A percentile compares a stretch with the other conserved stretches of the same genome.
Evolutionary conservation across 2,329 filamentous ascomycete genomes (phyloP).

Genomic region (Byssothecium circinans): DNA sequence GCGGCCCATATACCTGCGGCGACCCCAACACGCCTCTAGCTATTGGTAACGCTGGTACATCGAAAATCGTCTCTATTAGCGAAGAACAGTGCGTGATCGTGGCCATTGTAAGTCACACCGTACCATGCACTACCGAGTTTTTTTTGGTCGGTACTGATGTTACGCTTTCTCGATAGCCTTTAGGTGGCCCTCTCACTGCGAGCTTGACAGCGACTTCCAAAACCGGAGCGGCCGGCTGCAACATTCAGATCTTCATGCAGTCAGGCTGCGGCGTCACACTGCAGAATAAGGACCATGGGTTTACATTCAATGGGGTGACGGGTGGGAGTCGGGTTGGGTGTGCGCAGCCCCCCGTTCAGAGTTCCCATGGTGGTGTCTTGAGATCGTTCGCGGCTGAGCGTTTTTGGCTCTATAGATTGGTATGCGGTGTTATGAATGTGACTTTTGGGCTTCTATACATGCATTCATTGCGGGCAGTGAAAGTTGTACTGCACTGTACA

Average conservation of each 20-base stretch:
- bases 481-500: too few species aligned
- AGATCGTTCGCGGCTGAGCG: neutral
- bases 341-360: neutral
- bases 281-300: slow-evolving; percentile 2
- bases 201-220: slow-evolving; percentile 1
- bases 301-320: slow-evolving; percentile 2
- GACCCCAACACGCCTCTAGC: neutral
- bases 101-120: neutral
- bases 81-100: neutral
- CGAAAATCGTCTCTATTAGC: neutral
- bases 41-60: neutral
- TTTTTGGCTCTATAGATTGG: neutral
- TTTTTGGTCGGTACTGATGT: neutral
- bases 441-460: too few species aligned
- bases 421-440: too few species aligned
- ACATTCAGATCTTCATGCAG: neutral
- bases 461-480: too few species aligned
- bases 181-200: neutral
- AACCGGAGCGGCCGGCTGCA: slow-evolving; percentile 1
- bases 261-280: slow-evolving; percentile 3
- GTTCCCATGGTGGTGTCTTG: neutral
- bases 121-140: neutral
- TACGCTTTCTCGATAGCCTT: neutral
- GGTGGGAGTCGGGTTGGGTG: slow-evolving; percentile 1
- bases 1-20: neutral